Base-by-base conservation (phyloP, 805 yeast species). In the Pichia eremophila region DNA sequence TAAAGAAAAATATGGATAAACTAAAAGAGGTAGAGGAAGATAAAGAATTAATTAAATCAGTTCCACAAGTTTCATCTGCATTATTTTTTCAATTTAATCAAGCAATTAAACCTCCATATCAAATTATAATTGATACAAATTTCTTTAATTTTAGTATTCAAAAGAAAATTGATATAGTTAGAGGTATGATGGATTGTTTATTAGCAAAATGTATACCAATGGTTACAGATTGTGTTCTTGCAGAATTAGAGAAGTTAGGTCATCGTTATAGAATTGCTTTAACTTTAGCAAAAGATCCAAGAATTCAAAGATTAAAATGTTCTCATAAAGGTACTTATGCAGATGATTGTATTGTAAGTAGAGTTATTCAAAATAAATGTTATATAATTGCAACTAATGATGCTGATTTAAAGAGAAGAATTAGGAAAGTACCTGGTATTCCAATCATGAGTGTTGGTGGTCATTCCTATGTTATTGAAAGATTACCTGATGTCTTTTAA, bases 81-180 rank as follows among this genome's bases (percentile, higher is more conserved):
- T 73, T 93, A 40, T 93, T 93, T 65, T 93, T 93, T 73, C 96
- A 91, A 64, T 91, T 79, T 64, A 93, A 93, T 63, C 83, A 82
- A 63, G 88, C 97, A 17, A 86, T 93, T 54, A 88, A 86, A 64
- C 99, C 99, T n/a, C 99, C 99, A 41, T 93, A 93, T 61, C 98
- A 93, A 64, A 91, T 93, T 5, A 74, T 93, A 18, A 82, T 93
- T 44, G 99, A 93, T 79, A 93, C 99, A 29, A 93, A 93, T 72
- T 93, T 93, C 68, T 86, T 93, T 66, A 93, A 93, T 71, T 90
- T 90, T 67, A 86, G 96, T 53, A 91, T 93, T 55, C 97, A 89
- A 65, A 93, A 93, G 70, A 93, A 93, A 61, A 81, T 93, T 46
- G 99, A 93, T 63, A 71, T 93, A 10, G 90, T 88, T n/a, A 77